Evolutionary conservation across 2,329 filamentous ascomycete genomes (phyloP).

Genomic region (Curvularia sp.): DNA sequence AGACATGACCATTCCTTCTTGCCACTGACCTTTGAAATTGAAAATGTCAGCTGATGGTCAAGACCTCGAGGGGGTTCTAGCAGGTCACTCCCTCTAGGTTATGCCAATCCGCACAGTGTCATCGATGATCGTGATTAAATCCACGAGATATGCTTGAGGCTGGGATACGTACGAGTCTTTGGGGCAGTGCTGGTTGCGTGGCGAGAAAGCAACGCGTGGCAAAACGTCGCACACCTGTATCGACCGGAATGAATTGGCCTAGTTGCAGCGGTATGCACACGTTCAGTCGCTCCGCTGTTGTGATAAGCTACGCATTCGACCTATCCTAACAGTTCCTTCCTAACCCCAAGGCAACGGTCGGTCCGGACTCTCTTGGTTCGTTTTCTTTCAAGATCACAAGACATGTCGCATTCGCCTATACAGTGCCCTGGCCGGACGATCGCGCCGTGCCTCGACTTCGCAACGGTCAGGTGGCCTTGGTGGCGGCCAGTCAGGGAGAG

Average conservation of each 20-base stretch:
- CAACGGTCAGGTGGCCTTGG: background rate
- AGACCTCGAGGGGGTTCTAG: conserved; percentile 21
- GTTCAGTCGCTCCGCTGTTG: background rate
- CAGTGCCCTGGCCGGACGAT: background rate
- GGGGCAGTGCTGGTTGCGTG: conserved; percentile 3
- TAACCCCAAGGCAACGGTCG: background rate
- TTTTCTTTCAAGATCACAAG: background rate
- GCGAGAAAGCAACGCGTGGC: background rate
- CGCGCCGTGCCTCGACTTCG: background rate
- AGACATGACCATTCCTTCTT: background rate
- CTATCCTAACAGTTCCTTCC: background rate
- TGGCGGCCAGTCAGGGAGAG: background rate
- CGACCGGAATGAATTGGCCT: background rate
- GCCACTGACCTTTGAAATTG: conserved; percentile 5
- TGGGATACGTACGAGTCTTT: conserved; percentile 16
- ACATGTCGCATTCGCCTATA: background rate
- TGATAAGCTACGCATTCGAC: background rate
- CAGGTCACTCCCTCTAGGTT: conserved; percentile 6
- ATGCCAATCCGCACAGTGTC: conserved; percentile 33
- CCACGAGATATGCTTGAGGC: conserved; percentile 21
- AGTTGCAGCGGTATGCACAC: background rate
- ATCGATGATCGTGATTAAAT: conserved; percentile 31
- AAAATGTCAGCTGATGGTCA: conserved; percentile 7
- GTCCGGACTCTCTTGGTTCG: background rate
- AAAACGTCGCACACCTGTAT: background rate